A percentile compares a stretch with the other conserved stretches of the same genome.
phyloP scores from a whole-genome alignment of 805 yeast species.

The Candida glaebosa region DNA sequence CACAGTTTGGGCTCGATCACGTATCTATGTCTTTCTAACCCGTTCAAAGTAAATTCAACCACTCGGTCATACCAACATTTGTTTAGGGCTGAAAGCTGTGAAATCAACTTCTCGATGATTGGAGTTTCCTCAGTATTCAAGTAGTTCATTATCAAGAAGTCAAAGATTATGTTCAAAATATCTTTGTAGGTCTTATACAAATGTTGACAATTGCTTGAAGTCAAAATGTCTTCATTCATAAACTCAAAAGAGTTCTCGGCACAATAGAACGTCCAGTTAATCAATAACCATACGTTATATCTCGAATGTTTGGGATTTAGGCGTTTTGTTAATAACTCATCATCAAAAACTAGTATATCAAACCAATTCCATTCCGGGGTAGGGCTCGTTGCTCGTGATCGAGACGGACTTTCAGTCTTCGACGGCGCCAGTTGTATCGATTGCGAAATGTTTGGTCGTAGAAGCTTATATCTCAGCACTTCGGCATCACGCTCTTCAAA shows the following conservation, averaged over 20 bases:
- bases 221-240: slow-evolving; percentile 16
- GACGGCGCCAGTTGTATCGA: neutral
- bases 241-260: slow-evolving; percentile 24
- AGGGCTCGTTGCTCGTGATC: neutral
- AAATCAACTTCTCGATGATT: slow-evolving; percentile 13
- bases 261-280: slow-evolving; percentile 36
- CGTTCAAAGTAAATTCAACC: slow-evolving; percentile 26
- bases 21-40: slow-evolving; percentile 16
- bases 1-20: slow-evolving; percentile 18
- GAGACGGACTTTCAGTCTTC: neutral
- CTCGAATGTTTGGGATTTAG: slow-evolving; percentile 18
- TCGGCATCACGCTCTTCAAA: slow-evolving; percentile 4
- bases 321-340: slow-evolving; percentile 20
- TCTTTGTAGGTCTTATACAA: slow-evolving; percentile 22
- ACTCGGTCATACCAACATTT: slow-evolving; percentile 28
- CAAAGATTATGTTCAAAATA: slow-evolving; percentile 18
- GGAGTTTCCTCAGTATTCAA: slow-evolving; percentile 1
- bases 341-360: slow-evolving; percentile 25
- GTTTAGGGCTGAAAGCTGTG: slow-evolving; percentile 18
- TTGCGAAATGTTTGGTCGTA: neutral
- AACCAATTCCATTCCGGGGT: neutral
- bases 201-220: slow-evolving; percentile 17
- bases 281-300: slow-evolving; percentile 25
- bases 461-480: slow-evolving; percentile 1
- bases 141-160: slow-evolving; percentile 16